phyloP scores from a whole-genome alignment of 495 filamentous ascomycete species.

The Evernia prunastri region DNA sequence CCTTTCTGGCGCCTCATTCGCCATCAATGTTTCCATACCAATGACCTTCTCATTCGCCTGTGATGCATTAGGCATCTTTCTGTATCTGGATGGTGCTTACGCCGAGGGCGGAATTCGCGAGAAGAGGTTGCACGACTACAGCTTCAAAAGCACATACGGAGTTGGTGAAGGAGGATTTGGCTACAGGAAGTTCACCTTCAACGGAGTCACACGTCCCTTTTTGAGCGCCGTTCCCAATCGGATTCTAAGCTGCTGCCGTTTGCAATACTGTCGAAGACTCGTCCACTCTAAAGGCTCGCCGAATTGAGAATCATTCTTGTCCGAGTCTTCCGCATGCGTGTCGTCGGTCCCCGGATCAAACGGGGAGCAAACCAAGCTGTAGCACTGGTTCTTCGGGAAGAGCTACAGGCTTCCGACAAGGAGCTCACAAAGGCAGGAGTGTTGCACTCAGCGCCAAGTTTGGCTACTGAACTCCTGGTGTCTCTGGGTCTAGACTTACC shows the following conservation, averaged over 20 bases:
- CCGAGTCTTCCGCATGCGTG: neutral
- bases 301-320: neutral
- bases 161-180: neutral
- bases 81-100: constrained; percentile 2
- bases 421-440: constrained; percentile 10
- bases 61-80: neutral
- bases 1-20: neutral
- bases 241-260: neutral
- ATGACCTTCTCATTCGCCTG: neutral
- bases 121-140: neutral
- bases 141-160: neutral
- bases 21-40: neutral
- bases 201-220: neutral
- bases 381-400: neutral
- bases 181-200: neutral
- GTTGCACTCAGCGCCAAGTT: constrained; percentile 2
- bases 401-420: neutral
- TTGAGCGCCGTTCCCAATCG: neutral
- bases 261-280: neutral
- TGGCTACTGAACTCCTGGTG: too few relatives aligned
- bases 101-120: neutral
- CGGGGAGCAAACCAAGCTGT: too few relatives aligned
- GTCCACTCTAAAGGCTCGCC: neutral
- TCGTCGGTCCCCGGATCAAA: neutral
- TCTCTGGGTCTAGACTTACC: too few relatives aligned